These are phyloP conservation scores for Cryptosporidium viatorum DNA, from an alignment of 169 alveolate genomes.

Conservation along the genomic window DNA sequence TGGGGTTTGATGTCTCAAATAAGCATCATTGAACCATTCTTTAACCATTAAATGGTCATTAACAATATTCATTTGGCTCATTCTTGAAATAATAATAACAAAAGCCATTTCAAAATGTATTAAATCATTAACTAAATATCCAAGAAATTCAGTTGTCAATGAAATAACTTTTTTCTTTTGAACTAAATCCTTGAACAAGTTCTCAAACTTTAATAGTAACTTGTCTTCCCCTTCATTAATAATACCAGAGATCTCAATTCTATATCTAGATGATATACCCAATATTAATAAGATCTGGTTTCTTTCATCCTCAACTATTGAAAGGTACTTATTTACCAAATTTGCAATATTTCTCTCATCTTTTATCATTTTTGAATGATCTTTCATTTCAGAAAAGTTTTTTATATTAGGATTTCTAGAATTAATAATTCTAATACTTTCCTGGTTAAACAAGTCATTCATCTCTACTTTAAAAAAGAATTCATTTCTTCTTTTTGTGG, in stretches of 20 bases:
- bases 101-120: conserved; percentile 24
- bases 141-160: neutral
- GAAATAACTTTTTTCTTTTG: neutral
- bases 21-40: conserved; percentile 25
- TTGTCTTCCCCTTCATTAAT: neutral
- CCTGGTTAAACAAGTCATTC: neutral
- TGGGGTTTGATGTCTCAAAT: neutral
- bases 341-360: neutral
- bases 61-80: neutral
- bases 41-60: neutral
- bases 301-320: conserved; percentile 12
- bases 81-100: conserved; percentile 4
- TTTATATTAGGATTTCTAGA: neutral
- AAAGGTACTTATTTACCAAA: neutral
- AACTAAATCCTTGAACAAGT: neutral
- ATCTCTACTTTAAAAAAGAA: neutral
- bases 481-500: neutral
- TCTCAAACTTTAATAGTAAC: neutral
- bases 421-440: neutral
- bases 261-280: neutral
- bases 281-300: conserved; percentile 1
- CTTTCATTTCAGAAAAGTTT: neutral
- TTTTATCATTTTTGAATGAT: neutral
- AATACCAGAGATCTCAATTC: neutral
- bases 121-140: neutral